phyloP scores from a whole-genome alignment of 2,329 filamentous ascomycete species.

The Microdochium trichocladiopsis region DNA sequence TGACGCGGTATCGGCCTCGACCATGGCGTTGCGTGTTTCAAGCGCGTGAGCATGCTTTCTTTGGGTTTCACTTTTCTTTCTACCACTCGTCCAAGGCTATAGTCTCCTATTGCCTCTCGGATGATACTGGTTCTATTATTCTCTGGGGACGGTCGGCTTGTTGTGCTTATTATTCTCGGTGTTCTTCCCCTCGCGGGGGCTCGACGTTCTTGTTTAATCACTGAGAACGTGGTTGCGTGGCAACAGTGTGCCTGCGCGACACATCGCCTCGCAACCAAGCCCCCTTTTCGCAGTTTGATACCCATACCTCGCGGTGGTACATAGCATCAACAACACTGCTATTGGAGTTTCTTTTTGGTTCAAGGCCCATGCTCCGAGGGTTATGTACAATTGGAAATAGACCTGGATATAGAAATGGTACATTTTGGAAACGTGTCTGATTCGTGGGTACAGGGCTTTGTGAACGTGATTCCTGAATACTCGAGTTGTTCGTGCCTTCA shows the following conservation, averaged over 20 bases:
- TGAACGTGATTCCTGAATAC: no score
- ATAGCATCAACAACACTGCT: neutral
- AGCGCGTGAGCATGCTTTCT: slow-evolving; percentile 1
- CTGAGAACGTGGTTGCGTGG: neutral
- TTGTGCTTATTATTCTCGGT: neutral
- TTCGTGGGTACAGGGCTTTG: no score
- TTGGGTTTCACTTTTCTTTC: neutral
- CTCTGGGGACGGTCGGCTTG: neutral
- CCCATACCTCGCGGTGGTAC: neutral
- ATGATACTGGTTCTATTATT: neutral
- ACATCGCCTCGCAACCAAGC: no score
- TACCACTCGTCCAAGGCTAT: neutral
- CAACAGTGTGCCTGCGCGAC: neutral
- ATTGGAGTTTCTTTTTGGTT: neutral
- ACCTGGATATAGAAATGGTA: neutral
- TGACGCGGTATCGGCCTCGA: neutral
- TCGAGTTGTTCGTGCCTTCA: no score
- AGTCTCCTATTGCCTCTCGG: neutral
- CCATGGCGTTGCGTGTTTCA: neutral
- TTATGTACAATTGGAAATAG: neutral
- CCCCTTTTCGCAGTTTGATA: neutral
- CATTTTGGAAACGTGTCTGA: neutral
- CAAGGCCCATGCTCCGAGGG: neutral
- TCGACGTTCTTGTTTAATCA: neutral
- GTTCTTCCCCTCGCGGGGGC: neutral